Conservation (phyloP, 2,329 filamentous ascomycete genomes). For the Microcyclospora pomicola region DNA sequence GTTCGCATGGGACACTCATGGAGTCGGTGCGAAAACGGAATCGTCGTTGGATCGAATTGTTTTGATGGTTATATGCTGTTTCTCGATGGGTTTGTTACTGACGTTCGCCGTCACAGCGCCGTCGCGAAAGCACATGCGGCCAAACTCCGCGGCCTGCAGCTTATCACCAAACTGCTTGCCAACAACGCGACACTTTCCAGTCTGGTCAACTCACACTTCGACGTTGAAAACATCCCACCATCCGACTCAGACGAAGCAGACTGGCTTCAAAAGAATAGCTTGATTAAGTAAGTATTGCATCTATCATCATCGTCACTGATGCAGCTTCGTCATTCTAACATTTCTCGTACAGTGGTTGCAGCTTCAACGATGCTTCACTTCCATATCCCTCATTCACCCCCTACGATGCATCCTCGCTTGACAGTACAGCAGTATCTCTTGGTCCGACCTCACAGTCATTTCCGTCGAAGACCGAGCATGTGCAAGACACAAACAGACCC, state of each 20-base stretch:
- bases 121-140: conserved; percentile 2
- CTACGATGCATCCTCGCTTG: conserved; percentile 14
- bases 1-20: conserved; percentile 16
- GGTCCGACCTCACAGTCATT: no score
- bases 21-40: conserved; percentile 25
- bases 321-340: neutral
- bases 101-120: conserved; percentile 5
- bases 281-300: conserved; percentile 38
- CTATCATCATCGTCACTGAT: neutral
- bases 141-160: conserved; percentile 3
- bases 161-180: conserved; percentile 6
- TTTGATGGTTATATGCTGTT: conserved; percentile 27
- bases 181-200: conserved; percentile 7
- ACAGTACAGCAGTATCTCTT: no score
- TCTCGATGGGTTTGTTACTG: conserved; percentile 16
- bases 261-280: conserved; percentile 40
- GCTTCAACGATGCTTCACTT: conserved; percentile 43
- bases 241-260: conserved; percentile 2
- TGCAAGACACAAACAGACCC: no score
- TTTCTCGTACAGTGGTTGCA: conserved; percentile 34
- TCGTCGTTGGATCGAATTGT: conserved; percentile 8
- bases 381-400: conserved; percentile 23
- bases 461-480: no score
- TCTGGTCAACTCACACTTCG: conserved; percentile 4
- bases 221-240: conserved; percentile 2